Evolutionary conservation across 768 basidiomycete genomes (phyloP).

Genomic region (Hygrocybe coccinea): DNA sequence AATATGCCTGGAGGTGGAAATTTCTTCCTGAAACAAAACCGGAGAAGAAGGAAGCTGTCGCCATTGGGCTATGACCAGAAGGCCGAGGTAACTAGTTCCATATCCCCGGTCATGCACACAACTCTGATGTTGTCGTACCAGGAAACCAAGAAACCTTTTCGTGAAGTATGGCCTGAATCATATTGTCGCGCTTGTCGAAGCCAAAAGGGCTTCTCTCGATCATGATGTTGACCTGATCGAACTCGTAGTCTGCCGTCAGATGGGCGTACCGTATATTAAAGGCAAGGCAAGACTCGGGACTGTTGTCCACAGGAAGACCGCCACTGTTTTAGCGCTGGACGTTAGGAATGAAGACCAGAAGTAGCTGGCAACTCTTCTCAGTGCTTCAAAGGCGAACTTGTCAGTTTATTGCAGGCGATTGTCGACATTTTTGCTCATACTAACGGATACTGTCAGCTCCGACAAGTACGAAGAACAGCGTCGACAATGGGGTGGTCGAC

Average conservation of each 20-base stretch:
- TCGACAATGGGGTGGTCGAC: constrained; percentile 91
- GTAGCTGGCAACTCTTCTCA: constrained; percentile 87
- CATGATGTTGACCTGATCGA: constrained; percentile 99
- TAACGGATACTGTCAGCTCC: constrained; percentile 42
- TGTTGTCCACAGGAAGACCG: constrained; percentile 98
- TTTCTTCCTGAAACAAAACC: constrained; percentile 88
- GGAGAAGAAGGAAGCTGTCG: constrained; percentile 88
- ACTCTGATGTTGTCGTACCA: constrained; percentile 20
- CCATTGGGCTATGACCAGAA: constrained; percentile 67
- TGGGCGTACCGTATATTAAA: constrained; percentile 98
- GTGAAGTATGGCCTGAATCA: constrained; percentile 98
- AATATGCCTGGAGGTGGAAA: no score
- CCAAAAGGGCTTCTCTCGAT: constrained; percentile 95
- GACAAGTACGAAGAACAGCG: constrained; percentile 93
- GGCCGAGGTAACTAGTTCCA: constrained; percentile 35
- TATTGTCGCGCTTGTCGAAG: constrained; percentile 90
- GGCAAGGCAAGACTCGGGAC: constrained; percentile 97
- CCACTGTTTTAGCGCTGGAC: constrained; percentile 85
- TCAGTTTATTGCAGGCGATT: constrained; percentile 37
- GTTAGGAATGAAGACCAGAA: constrained; percentile 92
- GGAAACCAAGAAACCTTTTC: constrained; percentile 94
- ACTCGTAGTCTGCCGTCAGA: constrained; percentile 98
- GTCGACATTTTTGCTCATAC: constrained; percentile 5
- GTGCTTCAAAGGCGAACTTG: constrained; percentile 97
- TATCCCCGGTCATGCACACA: not conserved